These are phyloP conservation scores for Nelumbo lutea DNA, from an alignment of 164 flowering plant genomes.

Conservation along the genomic window DNA sequence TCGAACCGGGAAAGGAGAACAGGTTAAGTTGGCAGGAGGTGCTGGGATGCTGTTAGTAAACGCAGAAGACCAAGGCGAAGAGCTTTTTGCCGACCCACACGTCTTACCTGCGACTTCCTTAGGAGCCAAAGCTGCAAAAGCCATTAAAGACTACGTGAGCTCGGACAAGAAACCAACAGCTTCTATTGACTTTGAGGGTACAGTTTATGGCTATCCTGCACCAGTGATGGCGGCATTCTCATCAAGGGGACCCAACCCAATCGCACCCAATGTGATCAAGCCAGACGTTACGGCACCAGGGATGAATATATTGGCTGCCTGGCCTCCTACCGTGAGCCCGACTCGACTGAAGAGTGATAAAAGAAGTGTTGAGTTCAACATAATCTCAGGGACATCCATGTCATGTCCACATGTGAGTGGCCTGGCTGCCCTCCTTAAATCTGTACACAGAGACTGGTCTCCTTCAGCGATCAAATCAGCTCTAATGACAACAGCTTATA, in stretches of 20 bases:
- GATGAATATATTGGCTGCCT: slow-evolving; percentile 66
- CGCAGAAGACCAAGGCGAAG: slow-evolving; percentile 47
- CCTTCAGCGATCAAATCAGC: slow-evolving; percentile 74
- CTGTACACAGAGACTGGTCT: slow-evolving; percentile 58
- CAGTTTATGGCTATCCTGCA: slow-evolving; percentile 40
- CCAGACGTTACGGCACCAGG: slow-evolving; percentile 83
- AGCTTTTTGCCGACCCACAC: slow-evolving; percentile 54
- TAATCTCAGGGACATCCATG: slow-evolving; percentile 80
- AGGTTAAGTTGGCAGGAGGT: slow-evolving; percentile 58
- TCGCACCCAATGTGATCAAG: slow-evolving; percentile 53
- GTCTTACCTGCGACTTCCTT: slow-evolving; percentile 49
- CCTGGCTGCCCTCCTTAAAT: slow-evolving; percentile 55
- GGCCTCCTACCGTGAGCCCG: slow-evolving; percentile 52
- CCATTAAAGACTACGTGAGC: slow-evolving; percentile 32
- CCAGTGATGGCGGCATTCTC: slow-evolving; percentile 73
- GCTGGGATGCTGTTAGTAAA: slow-evolving; percentile 58
- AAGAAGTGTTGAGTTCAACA: slow-evolving; percentile 49
- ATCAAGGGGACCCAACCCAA: slow-evolving; percentile 55
- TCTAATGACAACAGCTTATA: slow-evolving; percentile 70
- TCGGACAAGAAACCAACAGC: slow-evolving; percentile 32
- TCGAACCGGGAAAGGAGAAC: slow-evolving; percentile 44
- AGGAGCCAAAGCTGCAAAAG: slow-evolving; percentile 41
- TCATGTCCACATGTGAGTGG: slow-evolving; percentile 81
- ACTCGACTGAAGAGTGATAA: slow-evolving; percentile 36
- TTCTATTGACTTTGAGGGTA: slow-evolving; percentile 42